Base-by-base conservation (phyloP, 2,329 filamentous ascomycete species). In the Penicillium sp. region DNA sequence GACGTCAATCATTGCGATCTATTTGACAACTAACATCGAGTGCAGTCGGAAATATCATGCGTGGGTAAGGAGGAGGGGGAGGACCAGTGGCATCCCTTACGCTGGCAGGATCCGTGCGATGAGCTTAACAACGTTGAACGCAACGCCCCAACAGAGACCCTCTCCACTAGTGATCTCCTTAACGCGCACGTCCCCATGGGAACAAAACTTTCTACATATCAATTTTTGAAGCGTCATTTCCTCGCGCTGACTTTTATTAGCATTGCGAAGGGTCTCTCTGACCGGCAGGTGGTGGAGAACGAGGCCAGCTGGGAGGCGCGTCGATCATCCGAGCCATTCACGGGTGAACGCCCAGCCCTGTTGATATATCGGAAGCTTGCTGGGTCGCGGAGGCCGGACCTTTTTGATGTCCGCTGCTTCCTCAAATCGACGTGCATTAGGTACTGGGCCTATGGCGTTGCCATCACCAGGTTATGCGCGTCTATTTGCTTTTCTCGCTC, bases 1-100 rank as follows among this genome's bases (percentile, higher is more conserved):
- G 24, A 25, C 14, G 31, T 20, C 25, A 22, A 48, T 20, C 33
- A 20, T 22, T 35, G 20, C 41, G 13, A 41, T 42, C 24, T 8
- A n/a, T 45, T 14, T 30, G 33, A 10, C 11, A 35, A 27, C 27
- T 13, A 36, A 39, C 36, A 33, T 16, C n/a, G 20, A 40, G 38
- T 27, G 11, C 9, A 24, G 24, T 18, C 41, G 31, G 46, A 33
- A 25, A 44, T 39, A 30, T 22, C 31, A 25, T 22, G 27, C 45
- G 40, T 36, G 31, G 20, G n/a, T 27, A 38, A 9, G 24, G 25
- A 43, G 24, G 39, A 9, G 24, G 25, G 36, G 24, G 39, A 27
- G 39, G 20, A 44, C 41, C 10, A 22, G 52, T 36, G 39, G 30
- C 35, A 47, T 46, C 43, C 55, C 55, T 55, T 57, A 22, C 55